Evolutionary conservation across 768 basidiomycete genomes (phyloP), one percentile per base, ranked within the genome.

Genomic region (Auricularia sp.): DNA sequence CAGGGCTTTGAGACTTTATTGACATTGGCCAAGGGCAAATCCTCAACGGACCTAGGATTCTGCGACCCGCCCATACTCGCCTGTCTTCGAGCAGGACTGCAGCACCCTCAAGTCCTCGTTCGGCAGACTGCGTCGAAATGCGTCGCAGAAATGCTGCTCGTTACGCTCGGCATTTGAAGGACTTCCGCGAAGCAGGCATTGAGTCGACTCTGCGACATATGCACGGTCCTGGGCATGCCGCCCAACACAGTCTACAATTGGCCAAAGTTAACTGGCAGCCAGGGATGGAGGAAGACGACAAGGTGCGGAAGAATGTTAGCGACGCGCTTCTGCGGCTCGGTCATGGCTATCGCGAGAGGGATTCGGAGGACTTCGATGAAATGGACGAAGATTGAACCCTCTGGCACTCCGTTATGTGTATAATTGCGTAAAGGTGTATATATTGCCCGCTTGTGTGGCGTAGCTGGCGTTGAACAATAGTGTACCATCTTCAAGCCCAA

Each of bases 11-110:
- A 77, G 70, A 75, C 84, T 2, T 80, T 91, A 0, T 86, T 86
- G 0, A 91, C 92, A 72, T 77, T 92, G 14, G 80, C 84, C 42
- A 90, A 90, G 71, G 85, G 85, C 44, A 72, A 76, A 2, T 71
- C 78, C 0, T 72, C 75, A 16, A 79, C 83, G 64, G 76, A 77
- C 47, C 73, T 77, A 29, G 81, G 92, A 39, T 75, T 86, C n/a
- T 69, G 75, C 0, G 79, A 85, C 65, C 75, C 81, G 0, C 75
- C 76, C 4, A 76, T 91, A 5, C 80, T 91, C 3, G 70, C 72
- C 11, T 78, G 82, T 1, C 75, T 92, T 0, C 82, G 82, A n/a
- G 68, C 71, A 5, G 84, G 83, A 54, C 80, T 91, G n/a, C 80
- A 83, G 0, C 84, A 88, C 45, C 77, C 81, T 0, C 83, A 81